A percentile compares a stretch with the other conserved stretches of the same genome.
These are phyloP conservation scores for Aspergillus nomiae DNA, from an alignment of 2,329 filamentous ascomycete species.

Conservation along the genomic window DNA sequence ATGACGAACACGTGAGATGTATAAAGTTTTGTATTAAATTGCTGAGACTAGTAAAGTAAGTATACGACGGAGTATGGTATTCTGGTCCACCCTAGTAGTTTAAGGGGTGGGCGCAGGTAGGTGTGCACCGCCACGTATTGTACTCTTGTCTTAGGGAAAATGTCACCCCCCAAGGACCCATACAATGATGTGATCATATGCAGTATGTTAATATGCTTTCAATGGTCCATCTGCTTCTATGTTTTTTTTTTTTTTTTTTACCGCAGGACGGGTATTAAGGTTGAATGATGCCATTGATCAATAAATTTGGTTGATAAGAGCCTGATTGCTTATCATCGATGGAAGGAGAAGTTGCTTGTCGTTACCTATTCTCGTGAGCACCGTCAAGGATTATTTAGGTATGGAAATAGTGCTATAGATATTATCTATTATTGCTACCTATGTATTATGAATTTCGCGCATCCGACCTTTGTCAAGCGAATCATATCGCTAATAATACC, in stretches of 20 bases:
- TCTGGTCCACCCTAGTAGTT: neutral
- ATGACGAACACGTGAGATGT: neutral
- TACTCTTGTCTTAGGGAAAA: neutral
- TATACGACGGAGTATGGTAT: neutral
- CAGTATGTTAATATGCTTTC: neutral
- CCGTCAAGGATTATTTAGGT: neutral
- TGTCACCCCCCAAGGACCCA: neutral
- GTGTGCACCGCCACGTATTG: conserved; percentile 16
- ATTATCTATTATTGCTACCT: neutral
- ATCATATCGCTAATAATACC: conserved; percentile 1
- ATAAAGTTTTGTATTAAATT: neutral
- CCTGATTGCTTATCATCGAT: neutral
- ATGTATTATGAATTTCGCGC: neutral
- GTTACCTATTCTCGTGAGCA: too few species aligned
- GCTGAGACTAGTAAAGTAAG: neutral
- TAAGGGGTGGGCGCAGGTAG: neutral
- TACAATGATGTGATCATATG: neutral
- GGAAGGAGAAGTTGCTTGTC: neutral
- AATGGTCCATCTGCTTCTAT: neutral
- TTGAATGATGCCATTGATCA: neutral
- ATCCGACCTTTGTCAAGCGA: neutral
- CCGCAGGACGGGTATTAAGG: neutral
- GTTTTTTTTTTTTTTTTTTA: too few species aligned
- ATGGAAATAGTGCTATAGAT: neutral
- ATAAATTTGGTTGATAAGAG: neutral